A percentile compares a stretch with the other conserved stretches of the same genome.
Conservation (phyloP, 768 basidiomycete genomes). For the Xanthoconium purpureum region DNA sequence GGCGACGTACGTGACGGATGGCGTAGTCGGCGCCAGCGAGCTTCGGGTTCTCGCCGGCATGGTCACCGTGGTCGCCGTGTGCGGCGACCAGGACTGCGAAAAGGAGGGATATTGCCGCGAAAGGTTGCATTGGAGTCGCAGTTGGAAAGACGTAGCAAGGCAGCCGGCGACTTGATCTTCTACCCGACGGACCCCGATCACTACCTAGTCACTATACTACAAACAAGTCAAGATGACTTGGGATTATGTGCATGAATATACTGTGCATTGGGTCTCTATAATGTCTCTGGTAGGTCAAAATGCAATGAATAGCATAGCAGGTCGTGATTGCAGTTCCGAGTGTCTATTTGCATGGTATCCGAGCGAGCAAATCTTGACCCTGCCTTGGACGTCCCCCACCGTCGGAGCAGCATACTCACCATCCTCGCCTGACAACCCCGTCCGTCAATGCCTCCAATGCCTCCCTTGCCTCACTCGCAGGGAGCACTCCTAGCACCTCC, state of each 20-base stretch:
- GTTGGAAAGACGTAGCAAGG: conserved; percentile 5
- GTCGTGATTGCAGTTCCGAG: background rate
- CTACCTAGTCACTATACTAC: background rate
- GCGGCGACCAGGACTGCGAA: conserved; percentile 35
- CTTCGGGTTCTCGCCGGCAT: conserved; percentile 56
- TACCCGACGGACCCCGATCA: conserved; percentile 21
- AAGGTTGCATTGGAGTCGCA: conserved; percentile 43
- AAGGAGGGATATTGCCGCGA: conserved; percentile 41
- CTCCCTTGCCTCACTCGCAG: conserved; percentile 74
- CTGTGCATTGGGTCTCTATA: background rate
- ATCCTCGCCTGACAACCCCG: conserved; percentile 59
- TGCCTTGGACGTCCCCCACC: background rate
- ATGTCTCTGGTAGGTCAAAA: background rate
- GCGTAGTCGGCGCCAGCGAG: conserved; percentile 60
- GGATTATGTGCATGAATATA: background rate
- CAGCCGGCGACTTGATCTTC: background rate
- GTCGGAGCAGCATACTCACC: conserved; percentile 30
- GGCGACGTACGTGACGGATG: conserved; percentile 76
- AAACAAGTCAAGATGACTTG: background rate
- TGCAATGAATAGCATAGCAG: background rate
- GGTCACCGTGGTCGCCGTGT: conserved; percentile 62
- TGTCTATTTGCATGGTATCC: conserved; percentile 2
- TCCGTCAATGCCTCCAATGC: conserved; percentile 75
- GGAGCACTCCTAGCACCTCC: conserved; percentile 64
- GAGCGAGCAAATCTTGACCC: background rate